phyloP scores from a whole-genome alignment of 495 filamentous ascomycete species.

The Podospora anserina region DNA sequence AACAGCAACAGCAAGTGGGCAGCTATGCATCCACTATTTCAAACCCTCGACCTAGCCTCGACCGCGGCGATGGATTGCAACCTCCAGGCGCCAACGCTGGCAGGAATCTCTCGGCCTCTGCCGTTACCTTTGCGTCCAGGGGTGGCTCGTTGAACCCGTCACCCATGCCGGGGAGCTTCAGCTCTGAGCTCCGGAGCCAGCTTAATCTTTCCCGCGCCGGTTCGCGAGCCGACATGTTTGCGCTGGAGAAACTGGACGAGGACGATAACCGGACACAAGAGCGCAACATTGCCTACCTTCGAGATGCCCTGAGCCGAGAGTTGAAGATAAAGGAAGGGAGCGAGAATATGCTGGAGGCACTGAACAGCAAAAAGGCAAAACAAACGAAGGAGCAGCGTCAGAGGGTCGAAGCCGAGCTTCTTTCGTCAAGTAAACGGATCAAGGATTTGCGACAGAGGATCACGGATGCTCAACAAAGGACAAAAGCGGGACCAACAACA shows the following conservation, averaged over 20 bases:
- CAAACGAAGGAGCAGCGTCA: slow-evolving; percentile 88
- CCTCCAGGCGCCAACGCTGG: slow-evolving; percentile 34
- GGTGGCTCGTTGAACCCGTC: slow-evolving; percentile 64
- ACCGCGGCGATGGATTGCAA: slow-evolving; percentile 52
- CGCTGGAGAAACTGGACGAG: slow-evolving; percentile 61
- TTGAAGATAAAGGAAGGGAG: slow-evolving; percentile 96
- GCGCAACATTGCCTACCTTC: slow-evolving; percentile 67
- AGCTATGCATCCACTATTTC: slow-evolving; percentile 26
- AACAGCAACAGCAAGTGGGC: slow-evolving; percentile 10
- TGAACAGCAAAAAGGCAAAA: slow-evolving; percentile 92
- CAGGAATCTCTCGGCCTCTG: slow-evolving; percentile 59
- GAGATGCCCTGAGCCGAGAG: slow-evolving; percentile 84
- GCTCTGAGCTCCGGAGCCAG: slow-evolving; percentile 79
- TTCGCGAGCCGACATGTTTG: slow-evolving; percentile 62
- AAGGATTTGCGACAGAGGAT: slow-evolving; percentile 76
- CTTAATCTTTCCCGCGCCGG: slow-evolving; percentile 62
- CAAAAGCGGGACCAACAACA: slow-evolving; percentile 64
- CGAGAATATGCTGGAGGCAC: slow-evolving; percentile 92
- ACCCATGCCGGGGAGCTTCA: slow-evolving; percentile 85
- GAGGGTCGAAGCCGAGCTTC: slow-evolving; percentile 85
- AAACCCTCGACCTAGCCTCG: slow-evolving; percentile 43
- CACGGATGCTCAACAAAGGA: slow-evolving; percentile 60
- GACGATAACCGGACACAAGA: slow-evolving; percentile 63
- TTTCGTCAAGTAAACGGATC: slow-evolving; percentile 85
- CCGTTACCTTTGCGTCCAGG: slow-evolving; percentile 58